Percentiles rank a stretch among this genome's conserved stretches.
These are phyloP conservation scores for Penicillium flavigenum DNA, from an alignment of 495 filamentous ascomycete genomes.

Conservation along the genomic window DNA sequence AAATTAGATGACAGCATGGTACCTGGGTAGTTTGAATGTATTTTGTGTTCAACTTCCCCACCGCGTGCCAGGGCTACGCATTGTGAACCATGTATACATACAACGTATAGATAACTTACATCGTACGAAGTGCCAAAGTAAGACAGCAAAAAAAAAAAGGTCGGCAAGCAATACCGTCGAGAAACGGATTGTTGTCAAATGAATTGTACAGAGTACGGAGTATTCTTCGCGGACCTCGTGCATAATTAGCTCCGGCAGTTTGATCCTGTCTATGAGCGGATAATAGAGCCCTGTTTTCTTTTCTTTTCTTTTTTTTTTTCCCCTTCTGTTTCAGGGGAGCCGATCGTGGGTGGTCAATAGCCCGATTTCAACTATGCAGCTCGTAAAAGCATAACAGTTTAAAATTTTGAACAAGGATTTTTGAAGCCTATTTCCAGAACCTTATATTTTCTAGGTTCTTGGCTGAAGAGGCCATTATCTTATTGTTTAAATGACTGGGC, in stretches of 20 bases:
- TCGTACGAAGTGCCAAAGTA: not conserved
- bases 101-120: too few relatives aligned
- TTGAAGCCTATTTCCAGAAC: not conserved
- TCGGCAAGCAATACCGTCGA: not conserved
- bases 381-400: not conserved
- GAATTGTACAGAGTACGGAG: not conserved
- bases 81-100: too few relatives aligned
- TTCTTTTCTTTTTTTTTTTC: not conserved
- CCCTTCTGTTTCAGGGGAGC: constrained; percentile 1
- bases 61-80: not conserved
- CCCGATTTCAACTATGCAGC: not conserved
- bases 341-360: constrained; percentile 2
- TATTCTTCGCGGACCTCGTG: not conserved
- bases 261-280: too few relatives aligned
- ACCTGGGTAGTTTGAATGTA: not conserved
- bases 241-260: not conserved
- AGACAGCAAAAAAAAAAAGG: not conserved
- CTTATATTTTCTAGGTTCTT: not conserved
- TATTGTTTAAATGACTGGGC: not conserved
- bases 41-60: not conserved
- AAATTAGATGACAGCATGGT: not conserved
- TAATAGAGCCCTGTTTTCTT: not conserved
- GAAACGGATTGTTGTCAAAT: not conserved
- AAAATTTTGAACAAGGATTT: not conserved
- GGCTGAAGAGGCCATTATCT: not conserved